Evolutionary conservation across 495 filamentous ascomycete species (phyloP).

Genomic region (Cladorrhinum samala): DNA sequence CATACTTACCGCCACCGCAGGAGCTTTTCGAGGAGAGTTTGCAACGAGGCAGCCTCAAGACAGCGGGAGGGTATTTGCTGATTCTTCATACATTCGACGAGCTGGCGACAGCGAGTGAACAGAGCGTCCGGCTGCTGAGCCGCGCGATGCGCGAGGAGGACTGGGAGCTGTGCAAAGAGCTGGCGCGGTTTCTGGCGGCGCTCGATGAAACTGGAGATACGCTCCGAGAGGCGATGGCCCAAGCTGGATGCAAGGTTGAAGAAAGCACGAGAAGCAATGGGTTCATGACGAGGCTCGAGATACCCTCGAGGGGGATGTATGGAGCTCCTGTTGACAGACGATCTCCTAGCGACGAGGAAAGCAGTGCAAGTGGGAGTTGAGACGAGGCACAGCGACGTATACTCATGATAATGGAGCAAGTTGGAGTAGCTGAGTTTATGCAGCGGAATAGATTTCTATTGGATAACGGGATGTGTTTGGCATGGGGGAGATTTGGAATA

Average conservation of each 20-base stretch:
- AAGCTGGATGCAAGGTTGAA: constrained; percentile 52
- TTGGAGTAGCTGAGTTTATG: background rate
- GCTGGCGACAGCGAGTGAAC: constrained; percentile 66
- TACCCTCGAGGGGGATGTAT: constrained; percentile 37
- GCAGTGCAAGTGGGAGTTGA: constrained; percentile 14
- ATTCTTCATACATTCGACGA: constrained; percentile 93
- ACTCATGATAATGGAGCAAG: background rate
- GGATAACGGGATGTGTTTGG: too few species aligned
- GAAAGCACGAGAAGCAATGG: constrained; percentile 32
- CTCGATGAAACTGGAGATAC: constrained; percentile 83
- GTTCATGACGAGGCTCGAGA: constrained; percentile 46
- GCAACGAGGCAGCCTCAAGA: constrained; percentile 78
- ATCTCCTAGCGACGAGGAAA: constrained; percentile 27
- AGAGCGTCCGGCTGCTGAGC: constrained; percentile 76
- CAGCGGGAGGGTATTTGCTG: constrained; percentile 92
- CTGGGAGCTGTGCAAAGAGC: constrained; percentile 95
- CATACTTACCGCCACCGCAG: constrained; percentile 79
- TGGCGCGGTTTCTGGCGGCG: constrained; percentile 87
- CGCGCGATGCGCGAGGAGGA: constrained; percentile 77
- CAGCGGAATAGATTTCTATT: constrained; percentile 1
- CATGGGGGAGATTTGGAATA: too few species aligned
- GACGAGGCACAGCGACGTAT: constrained; percentile 10
- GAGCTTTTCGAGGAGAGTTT: constrained; percentile 90
- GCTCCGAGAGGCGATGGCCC: constrained; percentile 66
- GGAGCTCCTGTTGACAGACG: constrained; percentile 15